Conservation (phyloP, 768 basidiomycete genomes). For the Polyporus arcularius region DNA sequence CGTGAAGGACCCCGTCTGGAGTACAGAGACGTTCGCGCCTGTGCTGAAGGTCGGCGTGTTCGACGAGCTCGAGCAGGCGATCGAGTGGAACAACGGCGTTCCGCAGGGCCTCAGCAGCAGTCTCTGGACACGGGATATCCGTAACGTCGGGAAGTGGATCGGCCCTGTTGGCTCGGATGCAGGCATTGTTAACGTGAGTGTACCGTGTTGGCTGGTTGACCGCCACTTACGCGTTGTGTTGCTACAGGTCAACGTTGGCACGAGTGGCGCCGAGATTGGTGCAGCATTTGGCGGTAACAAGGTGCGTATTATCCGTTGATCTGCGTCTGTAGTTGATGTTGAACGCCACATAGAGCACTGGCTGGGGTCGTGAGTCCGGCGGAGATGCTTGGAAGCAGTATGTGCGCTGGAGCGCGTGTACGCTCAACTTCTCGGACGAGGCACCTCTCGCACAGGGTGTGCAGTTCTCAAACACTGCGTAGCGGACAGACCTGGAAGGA, state of each 20-base stretch:
- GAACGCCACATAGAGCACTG: slow-evolving; percentile 59
- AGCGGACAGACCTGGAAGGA: background rate
- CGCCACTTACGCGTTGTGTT: background rate
- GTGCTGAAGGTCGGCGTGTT: slow-evolving; percentile 85
- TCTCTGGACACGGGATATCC: slow-evolving; percentile 85
- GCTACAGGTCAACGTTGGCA: slow-evolving; percentile 63
- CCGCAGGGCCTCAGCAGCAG: slow-evolving; percentile 92
- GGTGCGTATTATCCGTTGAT: slow-evolving; percentile 43
- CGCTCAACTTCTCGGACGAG: slow-evolving; percentile 88
- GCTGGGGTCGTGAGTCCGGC: slow-evolving; percentile 95
- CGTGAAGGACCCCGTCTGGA: slow-evolving; percentile 63
- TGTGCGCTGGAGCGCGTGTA: slow-evolving; percentile 89
- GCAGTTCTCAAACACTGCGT: slow-evolving; percentile 52
- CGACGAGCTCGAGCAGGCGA: slow-evolving; percentile 83
- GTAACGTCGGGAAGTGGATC: slow-evolving; percentile 89
- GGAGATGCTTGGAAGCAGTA: slow-evolving; percentile 99
- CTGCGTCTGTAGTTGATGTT: background rate
- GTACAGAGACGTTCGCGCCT: slow-evolving; percentile 85
- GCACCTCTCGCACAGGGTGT: slow-evolving; percentile 94
- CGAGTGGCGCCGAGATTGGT: slow-evolving; percentile 72
- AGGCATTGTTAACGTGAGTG: slow-evolving; percentile 87
- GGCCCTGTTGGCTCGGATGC: slow-evolving; percentile 87
- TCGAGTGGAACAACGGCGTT: slow-evolving; percentile 88
- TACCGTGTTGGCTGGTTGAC: background rate
- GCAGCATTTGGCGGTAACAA: slow-evolving; percentile 96